A percentile compares a stretch with the other conserved stretches of the same genome.
phyloP scores from a whole-genome alignment of 129 eudicot species.

The Centella asiatica region DNA sequence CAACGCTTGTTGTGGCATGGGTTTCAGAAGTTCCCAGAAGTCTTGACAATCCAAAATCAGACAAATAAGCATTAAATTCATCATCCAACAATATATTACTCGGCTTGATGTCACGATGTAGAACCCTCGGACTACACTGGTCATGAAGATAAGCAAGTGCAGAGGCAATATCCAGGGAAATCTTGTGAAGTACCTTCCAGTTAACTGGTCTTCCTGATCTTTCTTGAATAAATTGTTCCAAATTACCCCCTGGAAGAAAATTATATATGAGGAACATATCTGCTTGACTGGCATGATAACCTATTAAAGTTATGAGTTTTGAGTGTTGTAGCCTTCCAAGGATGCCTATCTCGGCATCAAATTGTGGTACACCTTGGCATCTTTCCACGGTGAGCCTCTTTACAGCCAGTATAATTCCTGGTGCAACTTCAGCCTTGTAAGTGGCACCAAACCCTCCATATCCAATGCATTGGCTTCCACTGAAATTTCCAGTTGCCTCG shows the following conservation, averaged over 20 bases:
- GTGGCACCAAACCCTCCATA: constrained; percentile 69
- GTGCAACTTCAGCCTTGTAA: constrained; percentile 42
- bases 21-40: constrained; percentile 36
- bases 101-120: constrained; percentile 69
- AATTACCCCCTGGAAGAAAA: constrained; percentile 56
- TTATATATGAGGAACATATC: constrained; percentile 71
- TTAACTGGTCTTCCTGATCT: constrained; percentile 21
- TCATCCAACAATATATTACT: constrained; percentile 57
- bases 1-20: constrained; percentile 56
- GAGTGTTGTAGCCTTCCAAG: constrained; percentile 46
- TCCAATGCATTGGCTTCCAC: constrained; percentile 49
- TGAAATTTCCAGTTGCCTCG: constrained; percentile 58
- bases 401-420: constrained; percentile 48
- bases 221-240: constrained; percentile 39
- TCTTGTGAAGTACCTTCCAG: constrained; percentile 37
- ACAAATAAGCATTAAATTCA: constrained; percentile 47
- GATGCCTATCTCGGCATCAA: constrained; percentile 52
- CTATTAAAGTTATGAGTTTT: constrained; percentile 46
- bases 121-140: constrained; percentile 43
- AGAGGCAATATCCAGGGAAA: constrained; percentile 41
- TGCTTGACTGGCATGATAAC: constrained; percentile 39
- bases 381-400: constrained; percentile 48
- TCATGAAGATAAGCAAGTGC: constrained; percentile 53
- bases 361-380: constrained; percentile 55
- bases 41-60: constrained; percentile 63